Conservation (phyloP, 495 filamentous ascomycete genomes). For the Penicillium soppii region DNA sequence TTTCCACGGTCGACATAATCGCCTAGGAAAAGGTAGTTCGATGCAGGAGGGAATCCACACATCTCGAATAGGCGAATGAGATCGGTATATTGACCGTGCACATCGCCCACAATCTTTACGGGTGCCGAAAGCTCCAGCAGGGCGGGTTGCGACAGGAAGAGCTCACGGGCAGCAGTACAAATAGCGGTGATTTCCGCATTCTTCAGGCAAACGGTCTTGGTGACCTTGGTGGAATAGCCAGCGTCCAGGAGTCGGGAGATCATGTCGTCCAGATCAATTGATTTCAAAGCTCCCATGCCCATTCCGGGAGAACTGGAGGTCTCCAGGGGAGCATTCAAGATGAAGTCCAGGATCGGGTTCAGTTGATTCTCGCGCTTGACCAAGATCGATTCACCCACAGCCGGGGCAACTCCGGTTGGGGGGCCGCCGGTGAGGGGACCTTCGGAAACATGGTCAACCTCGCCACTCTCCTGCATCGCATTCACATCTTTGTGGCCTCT, state of each 20-base stretch:
- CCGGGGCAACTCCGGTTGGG: conserved; percentile 48
- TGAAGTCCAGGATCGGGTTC: conserved; percentile 59
- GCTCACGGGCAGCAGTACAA: conserved; percentile 80
- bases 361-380: conserved; percentile 73
- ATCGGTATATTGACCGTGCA: conserved; percentile 98
- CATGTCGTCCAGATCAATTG: conserved; percentile 94
- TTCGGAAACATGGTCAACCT: conserved; percentile 96
- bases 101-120: conserved; percentile 98
- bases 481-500: conserved; percentile 74
- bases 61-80: conserved; percentile 98
- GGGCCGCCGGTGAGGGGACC: conserved; percentile 69
- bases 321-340: conserved; percentile 42
- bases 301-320: conserved; percentile 44
- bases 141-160: conserved; percentile 89
- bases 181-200: conserved; percentile 96
- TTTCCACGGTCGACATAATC: conserved; percentile 99
- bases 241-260: conserved; percentile 93
- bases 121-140: conserved; percentile 91
- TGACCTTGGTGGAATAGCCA: conserved; percentile 93
- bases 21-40: conserved; percentile 94
- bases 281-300: conserved; percentile 72
- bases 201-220: conserved; percentile 94
- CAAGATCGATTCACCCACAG: conserved; percentile 59
- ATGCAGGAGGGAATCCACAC: conserved; percentile 93
- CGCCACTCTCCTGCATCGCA: conserved; percentile 78